Conservation (phyloP, 805 yeast genomes). For the Schwanniomyces yamadae region DNA sequence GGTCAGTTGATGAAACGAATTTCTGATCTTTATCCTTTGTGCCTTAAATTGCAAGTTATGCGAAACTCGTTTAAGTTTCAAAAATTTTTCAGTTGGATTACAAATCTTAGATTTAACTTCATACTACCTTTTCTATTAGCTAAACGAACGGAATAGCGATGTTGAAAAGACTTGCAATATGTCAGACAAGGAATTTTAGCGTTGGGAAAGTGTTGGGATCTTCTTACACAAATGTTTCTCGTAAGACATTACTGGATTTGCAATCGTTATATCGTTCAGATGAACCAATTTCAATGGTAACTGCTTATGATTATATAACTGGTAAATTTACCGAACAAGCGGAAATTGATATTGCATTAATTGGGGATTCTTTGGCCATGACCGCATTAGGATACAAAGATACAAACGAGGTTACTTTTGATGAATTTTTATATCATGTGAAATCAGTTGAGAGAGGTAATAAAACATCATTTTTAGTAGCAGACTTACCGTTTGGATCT, state of each 20-base stretch:
- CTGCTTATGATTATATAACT: constrained; percentile 86
- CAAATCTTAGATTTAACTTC: too few relatives aligned
- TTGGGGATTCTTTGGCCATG: constrained; percentile 95
- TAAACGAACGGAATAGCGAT: too few relatives aligned
- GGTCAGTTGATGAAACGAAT: too few relatives aligned
- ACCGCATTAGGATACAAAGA: constrained; percentile 78
- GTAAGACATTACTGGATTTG: constrained; percentile 25
- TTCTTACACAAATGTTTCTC: constrained; percentile 1
- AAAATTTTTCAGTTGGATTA: constrained; percentile 1
- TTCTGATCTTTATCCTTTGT: too few relatives aligned
- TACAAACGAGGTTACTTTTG: constrained; percentile 72
- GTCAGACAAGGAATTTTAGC: neutral
- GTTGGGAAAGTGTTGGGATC: neutral
- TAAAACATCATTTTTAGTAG: constrained; percentile 62
- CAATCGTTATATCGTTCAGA: constrained; percentile 14
- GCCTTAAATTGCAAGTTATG: too few relatives aligned
- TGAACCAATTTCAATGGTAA: constrained; percentile 48
- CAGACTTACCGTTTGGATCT: constrained; percentile 87
- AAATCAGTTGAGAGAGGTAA: constrained; percentile 76
- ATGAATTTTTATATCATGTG: constrained; percentile 76
- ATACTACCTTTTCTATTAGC: too few relatives aligned
- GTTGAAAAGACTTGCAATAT: too few relatives aligned
- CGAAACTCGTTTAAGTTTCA: too few relatives aligned
- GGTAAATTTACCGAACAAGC: constrained; percentile 67
- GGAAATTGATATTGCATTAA: constrained; percentile 65